Conservation (phyloP, 2,329 filamentous ascomycete genomes). For the Monilinia fructigena region DNA sequence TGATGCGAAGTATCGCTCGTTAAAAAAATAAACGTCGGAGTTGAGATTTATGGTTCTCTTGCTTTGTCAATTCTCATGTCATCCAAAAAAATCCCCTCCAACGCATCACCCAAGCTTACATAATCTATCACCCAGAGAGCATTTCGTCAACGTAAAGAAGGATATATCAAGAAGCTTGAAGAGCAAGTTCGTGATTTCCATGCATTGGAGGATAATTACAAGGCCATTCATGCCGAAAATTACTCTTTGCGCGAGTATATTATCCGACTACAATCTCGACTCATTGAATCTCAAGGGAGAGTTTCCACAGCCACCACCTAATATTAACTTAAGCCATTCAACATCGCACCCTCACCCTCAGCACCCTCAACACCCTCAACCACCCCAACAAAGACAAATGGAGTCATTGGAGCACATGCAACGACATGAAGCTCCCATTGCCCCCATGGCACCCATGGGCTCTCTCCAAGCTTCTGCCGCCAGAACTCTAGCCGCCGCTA, state of each 20-base stretch:
- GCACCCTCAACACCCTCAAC: constrained; percentile 35
- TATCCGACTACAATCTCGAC: constrained; percentile 80
- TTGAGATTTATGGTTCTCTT: constrained; percentile 34
- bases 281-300: constrained; percentile 83
- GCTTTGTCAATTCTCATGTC: constrained; percentile 43
- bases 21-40: constrained; percentile 25
- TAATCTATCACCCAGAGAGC: constrained; percentile 65
- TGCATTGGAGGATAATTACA: constrained; percentile 73
- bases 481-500: constrained; percentile 39
- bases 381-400: constrained; percentile 34
- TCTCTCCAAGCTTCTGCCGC: constrained; percentile 42
- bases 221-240: constrained; percentile 83
- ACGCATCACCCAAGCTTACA: constrained; percentile 35
- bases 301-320: constrained; percentile 77
- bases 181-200: constrained; percentile 83
- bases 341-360: constrained; percentile 52
- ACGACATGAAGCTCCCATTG: constrained; percentile 33
- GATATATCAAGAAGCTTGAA: constrained; percentile 96
- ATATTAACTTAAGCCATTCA: constrained; percentile 67
- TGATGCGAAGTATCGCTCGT: constrained; percentile 28
- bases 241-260: constrained; percentile 90
- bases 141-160: constrained; percentile 95
- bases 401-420: constrained; percentile 31
- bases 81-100: constrained; percentile 33
- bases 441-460: constrained; percentile 42